Conservation (phyloP, 345 rosid genomes). For the Euclidium syriacum region DNA sequence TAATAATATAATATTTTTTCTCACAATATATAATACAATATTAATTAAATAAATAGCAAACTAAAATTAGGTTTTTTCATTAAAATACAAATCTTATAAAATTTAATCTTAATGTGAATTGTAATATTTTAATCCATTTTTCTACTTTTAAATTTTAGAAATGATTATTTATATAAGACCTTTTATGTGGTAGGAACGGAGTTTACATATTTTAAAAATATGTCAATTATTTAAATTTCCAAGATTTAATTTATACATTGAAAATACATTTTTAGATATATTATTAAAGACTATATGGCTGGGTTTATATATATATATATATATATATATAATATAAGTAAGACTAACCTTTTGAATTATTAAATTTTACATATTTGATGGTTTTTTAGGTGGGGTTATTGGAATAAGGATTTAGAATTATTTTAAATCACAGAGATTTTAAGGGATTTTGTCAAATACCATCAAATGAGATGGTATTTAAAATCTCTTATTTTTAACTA, state of each 20-base stretch:
- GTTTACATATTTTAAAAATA: background rate
- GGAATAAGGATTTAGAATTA: too few species aligned
- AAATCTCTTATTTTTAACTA: too few species aligned
- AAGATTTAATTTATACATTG: background rate
- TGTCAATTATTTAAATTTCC: background rate
- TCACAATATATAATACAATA: too few species aligned
- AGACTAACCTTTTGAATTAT: too few species aligned
- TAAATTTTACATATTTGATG: too few species aligned
- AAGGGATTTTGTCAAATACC: too few species aligned
- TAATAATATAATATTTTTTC: background rate
- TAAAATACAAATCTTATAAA: background rate
- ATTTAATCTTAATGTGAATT: background rate
- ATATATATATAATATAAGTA: too few species aligned
- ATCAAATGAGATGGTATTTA: too few species aligned
- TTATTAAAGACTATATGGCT: background rate
- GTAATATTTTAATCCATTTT: background rate
- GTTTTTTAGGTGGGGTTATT: too few species aligned
- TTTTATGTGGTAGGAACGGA: background rate
- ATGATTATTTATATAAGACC: background rate
- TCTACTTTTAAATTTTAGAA: background rate
- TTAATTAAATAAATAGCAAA: background rate
- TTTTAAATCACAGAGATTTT: too few species aligned
- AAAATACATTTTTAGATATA: background rate
- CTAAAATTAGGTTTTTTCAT: constrained; percentile 2
- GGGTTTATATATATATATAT: too few species aligned